A percentile compares a stretch with the other conserved stretches of the same genome.
These are phyloP conservation scores for Harrya chromipes DNA, from an alignment of 768 basidiomycete species.

Conservation along the genomic window DNA sequence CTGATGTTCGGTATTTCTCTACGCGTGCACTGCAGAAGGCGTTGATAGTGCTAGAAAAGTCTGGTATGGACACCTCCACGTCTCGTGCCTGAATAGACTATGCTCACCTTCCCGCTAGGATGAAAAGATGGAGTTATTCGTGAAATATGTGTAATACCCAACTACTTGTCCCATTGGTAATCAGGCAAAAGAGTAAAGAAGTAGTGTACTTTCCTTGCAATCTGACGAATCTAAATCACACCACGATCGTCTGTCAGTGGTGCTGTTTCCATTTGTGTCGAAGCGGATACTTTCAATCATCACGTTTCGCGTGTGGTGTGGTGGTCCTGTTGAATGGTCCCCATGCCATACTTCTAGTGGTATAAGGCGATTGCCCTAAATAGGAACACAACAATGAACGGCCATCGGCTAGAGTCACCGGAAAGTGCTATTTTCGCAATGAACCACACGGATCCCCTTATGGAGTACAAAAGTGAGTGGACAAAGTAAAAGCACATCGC, in stretches of 20 bases:
- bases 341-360: background rate
- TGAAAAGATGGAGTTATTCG: constrained; percentile 18
- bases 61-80: constrained; percentile 29
- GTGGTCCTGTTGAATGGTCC: background rate
- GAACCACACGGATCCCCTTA: background rate
- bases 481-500: background rate
- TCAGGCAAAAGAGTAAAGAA: constrained; percentile 27
- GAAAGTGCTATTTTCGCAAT: background rate
- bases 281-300: background rate
- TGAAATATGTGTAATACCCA: constrained; percentile 32
- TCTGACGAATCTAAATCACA: constrained; percentile 20
- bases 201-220: constrained; percentile 30
- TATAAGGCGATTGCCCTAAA: background rate
- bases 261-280: background rate
- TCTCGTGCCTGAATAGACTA: background rate
- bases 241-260: constrained; percentile 3
- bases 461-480: constrained; percentile 4
- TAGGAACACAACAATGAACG: constrained; percentile 2
- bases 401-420: background rate
- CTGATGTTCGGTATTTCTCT: constrained; percentile 96
- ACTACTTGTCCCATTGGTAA: constrained; percentile 22
- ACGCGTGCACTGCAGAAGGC: constrained; percentile 70
- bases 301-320: background rate
- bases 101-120: constrained; percentile 12
- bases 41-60: constrained; percentile 34